Evolutionary conservation across 2,329 filamentous ascomycete species (phyloP).

Genomic region (Plenodomus biglobosus): DNA sequence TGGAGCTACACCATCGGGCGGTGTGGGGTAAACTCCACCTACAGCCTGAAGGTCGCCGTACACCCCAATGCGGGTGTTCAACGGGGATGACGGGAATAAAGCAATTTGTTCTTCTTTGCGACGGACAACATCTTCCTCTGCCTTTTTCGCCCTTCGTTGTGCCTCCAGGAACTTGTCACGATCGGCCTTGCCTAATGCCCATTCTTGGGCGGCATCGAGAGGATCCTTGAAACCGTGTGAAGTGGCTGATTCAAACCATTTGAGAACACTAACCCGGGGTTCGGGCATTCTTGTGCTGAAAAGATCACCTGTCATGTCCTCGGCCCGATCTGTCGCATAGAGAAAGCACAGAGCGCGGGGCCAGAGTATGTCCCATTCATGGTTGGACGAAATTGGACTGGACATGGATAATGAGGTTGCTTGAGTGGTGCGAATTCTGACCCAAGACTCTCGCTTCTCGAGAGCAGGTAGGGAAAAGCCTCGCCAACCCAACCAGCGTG

Average conservation of each 20-base stretch:
- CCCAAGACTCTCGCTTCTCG: conserved; percentile 33
- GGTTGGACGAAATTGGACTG: conserved; percentile 14
- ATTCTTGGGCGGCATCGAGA: conserved; percentile 40
- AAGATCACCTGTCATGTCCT: background rate
- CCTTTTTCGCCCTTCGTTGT: conserved; percentile 48
- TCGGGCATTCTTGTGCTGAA: background rate
- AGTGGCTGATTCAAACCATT: conserved; percentile 35
- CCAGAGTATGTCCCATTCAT: conserved; percentile 40
- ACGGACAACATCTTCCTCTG: conserved; percentile 50
- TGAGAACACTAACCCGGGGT: conserved; percentile 13
- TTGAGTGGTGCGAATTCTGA: conserved; percentile 31
- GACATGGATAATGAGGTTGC: conserved; percentile 6
- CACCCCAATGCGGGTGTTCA: conserved; percentile 37
- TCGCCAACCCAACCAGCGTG: conserved; percentile 40
- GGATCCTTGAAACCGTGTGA: conserved; percentile 41
- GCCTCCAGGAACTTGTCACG: conserved; percentile 41
- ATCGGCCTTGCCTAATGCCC: conserved; percentile 40
- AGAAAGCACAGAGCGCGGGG: conserved; percentile 40
- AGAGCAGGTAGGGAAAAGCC: conserved; percentile 34
- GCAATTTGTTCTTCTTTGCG: conserved; percentile 33
- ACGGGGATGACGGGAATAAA: conserved; percentile 41
- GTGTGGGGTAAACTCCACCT: conserved; percentile 46
- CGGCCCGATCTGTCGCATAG: conserved; percentile 10
- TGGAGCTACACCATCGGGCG: conserved; percentile 43
- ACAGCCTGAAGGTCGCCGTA: conserved; percentile 43